Base-by-base conservation (phyloP, 371 early-diverging fungal species). In the Circinella umbellata region DNA sequence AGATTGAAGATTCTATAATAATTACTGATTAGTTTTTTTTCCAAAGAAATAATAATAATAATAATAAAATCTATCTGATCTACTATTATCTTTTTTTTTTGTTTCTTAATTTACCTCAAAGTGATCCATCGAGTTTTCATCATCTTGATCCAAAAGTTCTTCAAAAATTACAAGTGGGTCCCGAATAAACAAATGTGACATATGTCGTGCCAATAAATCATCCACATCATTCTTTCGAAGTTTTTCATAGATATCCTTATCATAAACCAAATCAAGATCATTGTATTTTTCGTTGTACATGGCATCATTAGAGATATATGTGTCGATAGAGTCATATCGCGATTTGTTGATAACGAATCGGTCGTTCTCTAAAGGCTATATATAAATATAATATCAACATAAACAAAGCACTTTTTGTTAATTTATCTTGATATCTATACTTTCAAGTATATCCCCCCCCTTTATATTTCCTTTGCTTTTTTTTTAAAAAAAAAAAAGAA, bases 111-210 rank as follows among this genome's bases (percentile, higher is more conserved):
- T 59, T 78, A 91, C 92, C 83, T 96, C 99, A 86, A 99, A 99
- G 76, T 99, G 99, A 82, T 99, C 98, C 0, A 95, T 91, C 20
- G 90, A 91, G 4, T 74, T 69, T 63, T 82, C 76, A 73, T 98
- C 92, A 76, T 98, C 96, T 66, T 95, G 93, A 42, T 96, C 84
- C 65, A 98, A 80, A 37, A 95, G 78, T 74, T 99, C 98, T 74
- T 91, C 81, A 74, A 95, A 99, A 27, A 98, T 90, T 13, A 99
- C 97, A 46, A 99, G 87, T 47, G 99, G 99, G 76, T 99, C 99
- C 42, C 99, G 92, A 66, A 99, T 98, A 75, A 99, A 99, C 69
- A 99, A 84, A 79, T 99, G 99, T 0, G 98, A 89, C 71, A 98
- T 86, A 84, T 99, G 99, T 57, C 85, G 89, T 27, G 99, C 97